Percentiles rank a stretch among this genome's conserved stretches.
phyloP scores from a whole-genome alignment of 305 asterid genomes.

The Fraxinus floribunda region DNA sequence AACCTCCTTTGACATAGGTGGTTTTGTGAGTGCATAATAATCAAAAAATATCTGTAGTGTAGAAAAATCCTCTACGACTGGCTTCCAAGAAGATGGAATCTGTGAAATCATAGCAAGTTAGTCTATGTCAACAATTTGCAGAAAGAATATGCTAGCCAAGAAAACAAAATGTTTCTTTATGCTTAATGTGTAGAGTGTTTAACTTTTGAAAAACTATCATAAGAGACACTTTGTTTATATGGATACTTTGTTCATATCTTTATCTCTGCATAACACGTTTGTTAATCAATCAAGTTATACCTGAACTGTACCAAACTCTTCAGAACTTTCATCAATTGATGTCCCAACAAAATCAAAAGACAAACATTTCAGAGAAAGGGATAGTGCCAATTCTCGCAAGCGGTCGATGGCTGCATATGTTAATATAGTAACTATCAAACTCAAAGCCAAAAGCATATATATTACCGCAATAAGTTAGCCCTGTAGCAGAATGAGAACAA shows the following conservation, averaged over 20 bases:
- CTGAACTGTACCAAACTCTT: constrained; percentile 98
- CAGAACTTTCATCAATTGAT: constrained; percentile 93
- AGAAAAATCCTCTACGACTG: constrained; percentile 69
- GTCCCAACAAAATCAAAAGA: constrained; percentile 97
- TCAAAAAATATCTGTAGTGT: constrained; percentile 92
- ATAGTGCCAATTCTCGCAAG: constrained; percentile 87
- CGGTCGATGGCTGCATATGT: constrained; percentile 58
- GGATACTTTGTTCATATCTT: background rate
- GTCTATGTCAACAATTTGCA: constrained; percentile 21
- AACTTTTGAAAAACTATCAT: background rate
- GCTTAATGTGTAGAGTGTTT: background rate
- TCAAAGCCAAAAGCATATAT: constrained; percentile 4
- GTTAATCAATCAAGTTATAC: constrained; percentile 31
- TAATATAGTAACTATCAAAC: constrained; percentile 22
- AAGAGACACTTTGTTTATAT: background rate
- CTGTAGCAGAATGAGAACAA: constrained; percentile 18
- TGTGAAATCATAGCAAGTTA: constrained; percentile 35
- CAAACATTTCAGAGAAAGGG: constrained; percentile 86
- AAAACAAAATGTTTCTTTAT: background rate
- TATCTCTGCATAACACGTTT: background rate
- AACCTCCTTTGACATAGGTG: constrained; percentile 97
- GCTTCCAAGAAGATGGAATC: constrained; percentile 94
- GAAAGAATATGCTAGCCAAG: constrained; percentile 13
- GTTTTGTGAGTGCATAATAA: constrained; percentile 74
- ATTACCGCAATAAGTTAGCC: constrained; percentile 4